Evolutionary conservation across 306 rosid species (phyloP).

Genomic region (Trifolium pratense): DNA sequence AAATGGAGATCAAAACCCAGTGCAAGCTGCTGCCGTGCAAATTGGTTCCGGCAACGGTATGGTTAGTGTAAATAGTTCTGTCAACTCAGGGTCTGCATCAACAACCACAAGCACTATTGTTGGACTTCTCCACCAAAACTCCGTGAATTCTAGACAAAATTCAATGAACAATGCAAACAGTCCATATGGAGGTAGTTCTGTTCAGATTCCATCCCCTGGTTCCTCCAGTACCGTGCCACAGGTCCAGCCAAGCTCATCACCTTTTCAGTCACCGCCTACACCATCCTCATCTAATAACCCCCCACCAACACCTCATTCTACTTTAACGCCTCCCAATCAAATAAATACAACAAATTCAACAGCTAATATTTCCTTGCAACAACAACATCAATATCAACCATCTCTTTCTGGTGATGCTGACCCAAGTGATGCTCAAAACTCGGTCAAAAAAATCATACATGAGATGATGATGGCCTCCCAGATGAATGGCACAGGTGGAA

Average conservation of each 20-base stretch:
- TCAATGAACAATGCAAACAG: constrained; percentile 79
- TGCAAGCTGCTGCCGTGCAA: constrained; percentile 68
- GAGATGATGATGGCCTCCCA: constrained; percentile 81
- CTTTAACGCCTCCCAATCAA: constrained; percentile 71
- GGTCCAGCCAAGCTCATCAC: constrained; percentile 71
- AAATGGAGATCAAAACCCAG: constrained; percentile 61
- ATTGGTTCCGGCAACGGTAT: constrained; percentile 76
- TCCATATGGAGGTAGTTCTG: constrained; percentile 85
- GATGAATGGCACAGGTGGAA: constrained; percentile 63
- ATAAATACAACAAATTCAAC: constrained; percentile 73
- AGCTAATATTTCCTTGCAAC: constrained; percentile 81
- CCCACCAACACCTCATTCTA: constrained; percentile 68
- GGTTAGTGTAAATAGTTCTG: constrained; percentile 69
- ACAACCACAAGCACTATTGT: constrained; percentile 89
- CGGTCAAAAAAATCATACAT: constrained; percentile 83
- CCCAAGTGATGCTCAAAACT: constrained; percentile 77
- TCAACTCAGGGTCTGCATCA: constrained; percentile 72
- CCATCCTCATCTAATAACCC: constrained; percentile 81
- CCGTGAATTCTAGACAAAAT: constrained; percentile 86
- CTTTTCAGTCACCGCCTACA: constrained; percentile 76
- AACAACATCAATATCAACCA: constrained; percentile 84
- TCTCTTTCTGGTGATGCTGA: constrained; percentile 78
- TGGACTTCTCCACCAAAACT: constrained; percentile 96
- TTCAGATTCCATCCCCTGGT: constrained; percentile 92
- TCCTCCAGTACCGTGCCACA: constrained; percentile 76